A percentile compares a stretch with the other conserved stretches of the same genome.
phyloP scores from a whole-genome alignment of 345 rosid genomes.

The Raphanus raphanistrum region DNA sequence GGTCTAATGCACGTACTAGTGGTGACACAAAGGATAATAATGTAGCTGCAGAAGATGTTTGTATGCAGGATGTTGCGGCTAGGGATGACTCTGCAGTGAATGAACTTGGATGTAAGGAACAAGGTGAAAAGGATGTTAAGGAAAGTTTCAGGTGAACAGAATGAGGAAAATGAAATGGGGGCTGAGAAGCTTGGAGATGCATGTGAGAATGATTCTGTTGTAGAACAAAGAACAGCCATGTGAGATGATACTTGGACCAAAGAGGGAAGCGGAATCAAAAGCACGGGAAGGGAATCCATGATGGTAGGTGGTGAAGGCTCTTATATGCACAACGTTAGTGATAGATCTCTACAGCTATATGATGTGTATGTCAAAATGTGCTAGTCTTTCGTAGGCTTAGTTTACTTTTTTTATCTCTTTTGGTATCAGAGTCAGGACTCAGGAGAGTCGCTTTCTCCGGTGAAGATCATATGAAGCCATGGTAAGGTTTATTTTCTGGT shows the following conservation, averaged over 20 bases:
- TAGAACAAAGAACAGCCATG: conserved; percentile 19
- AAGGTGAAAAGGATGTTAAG: neutral
- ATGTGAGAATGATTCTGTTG: conserved; percentile 22
- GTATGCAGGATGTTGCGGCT: conserved; percentile 40
- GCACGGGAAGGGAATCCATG: neutral
- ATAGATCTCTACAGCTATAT: conserved; percentile 20
- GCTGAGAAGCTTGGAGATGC: conserved; percentile 20
- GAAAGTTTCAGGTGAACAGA: conserved; percentile 21
- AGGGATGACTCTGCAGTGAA: conserved; percentile 13
- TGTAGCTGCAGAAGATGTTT: conserved; percentile 37
- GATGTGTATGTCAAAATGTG: conserved; percentile 32
- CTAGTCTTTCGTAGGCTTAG: conserved; percentile 23
- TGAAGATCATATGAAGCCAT: conserved; percentile 23
- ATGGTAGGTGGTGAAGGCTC: conserved; percentile 29
- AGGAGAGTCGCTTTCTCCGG: neutral
- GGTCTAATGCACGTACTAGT: conserved; percentile 49
- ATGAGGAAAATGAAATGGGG: conserved; percentile 15
- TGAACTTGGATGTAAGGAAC: neutral
- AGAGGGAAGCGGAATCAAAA: neutral
- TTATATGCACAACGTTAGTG: conserved; percentile 31
- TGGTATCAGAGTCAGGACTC: conserved; percentile 10
- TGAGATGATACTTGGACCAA: conserved; percentile 1
- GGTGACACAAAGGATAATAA: conserved; percentile 38
- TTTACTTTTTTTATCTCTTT: conserved; percentile 2
- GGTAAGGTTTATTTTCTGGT: conserved; percentile 7